These are phyloP conservation scores for Phaffia rhodozyma DNA, from an alignment of 1,284 basidiomycete genomes.

Conservation along the genomic window DNA sequence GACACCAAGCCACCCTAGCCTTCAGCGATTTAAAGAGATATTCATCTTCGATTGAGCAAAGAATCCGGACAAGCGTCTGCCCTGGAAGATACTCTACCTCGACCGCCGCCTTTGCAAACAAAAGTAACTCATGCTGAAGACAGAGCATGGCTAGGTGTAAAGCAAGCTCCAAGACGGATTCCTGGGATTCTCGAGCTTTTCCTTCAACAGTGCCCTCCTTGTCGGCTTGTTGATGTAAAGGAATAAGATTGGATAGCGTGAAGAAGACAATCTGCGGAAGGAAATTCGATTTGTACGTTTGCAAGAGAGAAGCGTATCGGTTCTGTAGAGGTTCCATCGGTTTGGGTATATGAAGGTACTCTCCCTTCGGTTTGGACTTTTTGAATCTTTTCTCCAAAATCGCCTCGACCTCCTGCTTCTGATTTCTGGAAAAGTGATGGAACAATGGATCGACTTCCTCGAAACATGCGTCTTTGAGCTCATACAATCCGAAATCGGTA, in stretches of 20 bases:
- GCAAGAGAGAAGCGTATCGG: slow-evolving; percentile 51
- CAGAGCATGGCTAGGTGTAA: slow-evolving; percentile 77
- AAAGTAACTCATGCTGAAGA: slow-evolving; percentile 51
- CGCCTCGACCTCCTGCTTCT: slow-evolving; percentile 83
- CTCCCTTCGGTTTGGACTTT: slow-evolving; percentile 43
- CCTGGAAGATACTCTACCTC: slow-evolving; percentile 42
- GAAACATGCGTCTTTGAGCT: slow-evolving; percentile 69
- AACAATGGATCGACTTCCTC: slow-evolving; percentile 92
- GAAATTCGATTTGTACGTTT: slow-evolving; percentile 52
- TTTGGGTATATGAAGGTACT: slow-evolving; percentile 64
- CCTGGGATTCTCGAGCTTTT: slow-evolving; percentile 47
- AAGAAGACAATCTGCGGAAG: slow-evolving; percentile 67
- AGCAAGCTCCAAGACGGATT: slow-evolving; percentile 78
- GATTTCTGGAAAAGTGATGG: slow-evolving; percentile 89
- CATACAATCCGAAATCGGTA: slow-evolving; percentile 72
- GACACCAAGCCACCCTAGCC: slow-evolving; percentile 59
- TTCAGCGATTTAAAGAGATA: slow-evolving; percentile 59
- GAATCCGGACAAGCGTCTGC: slow-evolving; percentile 48
- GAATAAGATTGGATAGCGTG: slow-evolving; percentile 51
- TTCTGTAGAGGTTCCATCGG: slow-evolving; percentile 46
- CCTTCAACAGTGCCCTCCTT: slow-evolving; percentile 35
- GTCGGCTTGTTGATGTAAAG: slow-evolving; percentile 30
- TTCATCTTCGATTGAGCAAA: slow-evolving; percentile 63
- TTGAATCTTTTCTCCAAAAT: slow-evolving; percentile 57
- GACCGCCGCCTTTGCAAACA: slow-evolving; percentile 49